Evolutionary conservation across 371 early-diverging fungal genomes (phyloP).

Genomic region (Blakeslea trispora): DNA sequence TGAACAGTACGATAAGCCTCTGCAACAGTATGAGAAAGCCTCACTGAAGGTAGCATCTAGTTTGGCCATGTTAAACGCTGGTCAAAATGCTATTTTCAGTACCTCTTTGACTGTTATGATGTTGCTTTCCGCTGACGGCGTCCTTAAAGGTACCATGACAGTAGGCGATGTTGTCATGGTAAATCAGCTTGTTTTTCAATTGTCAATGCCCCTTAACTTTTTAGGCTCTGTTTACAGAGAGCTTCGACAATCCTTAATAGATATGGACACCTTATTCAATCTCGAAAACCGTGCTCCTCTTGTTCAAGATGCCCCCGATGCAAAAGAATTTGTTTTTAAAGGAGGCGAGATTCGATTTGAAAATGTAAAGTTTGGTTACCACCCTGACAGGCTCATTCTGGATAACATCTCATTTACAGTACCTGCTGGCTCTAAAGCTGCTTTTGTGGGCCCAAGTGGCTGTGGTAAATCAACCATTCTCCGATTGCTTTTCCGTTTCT

Average conservation of each 20-base stretch:
- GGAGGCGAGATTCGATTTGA: constrained; percentile 81
- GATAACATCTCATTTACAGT: constrained; percentile 80
- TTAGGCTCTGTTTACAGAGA: constrained; percentile 97
- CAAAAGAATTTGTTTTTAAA: constrained; percentile 52
- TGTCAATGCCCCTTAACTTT: constrained; percentile 94
- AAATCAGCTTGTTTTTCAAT: constrained; percentile 93
- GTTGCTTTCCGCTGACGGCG: constrained; percentile 90
- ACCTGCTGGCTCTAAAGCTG: constrained; percentile 86
- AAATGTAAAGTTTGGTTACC: constrained; percentile 88
- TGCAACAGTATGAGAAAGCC: constrained; percentile 87
- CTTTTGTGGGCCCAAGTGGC: constrained; percentile 96
- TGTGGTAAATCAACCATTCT: constrained; percentile 90
- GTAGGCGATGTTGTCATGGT: constrained; percentile 98
- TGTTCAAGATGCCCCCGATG: constrained; percentile 58
- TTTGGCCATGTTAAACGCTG: constrained; percentile 89
- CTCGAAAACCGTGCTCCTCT: constrained; percentile 66
- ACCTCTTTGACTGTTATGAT: constrained; percentile 89
- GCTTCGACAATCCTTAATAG: constrained; percentile 88
- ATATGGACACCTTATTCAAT: constrained; percentile 94
- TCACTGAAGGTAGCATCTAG: constrained; percentile 89
- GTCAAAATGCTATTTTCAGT: constrained; percentile 92
- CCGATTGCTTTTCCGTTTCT: constrained; percentile 83
- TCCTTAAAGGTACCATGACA: constrained; percentile 81
- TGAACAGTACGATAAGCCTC: constrained; percentile 79
- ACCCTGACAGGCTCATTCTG: constrained; percentile 72